A percentile compares a stretch with the other conserved stretches of the same genome.
Conservation (phyloP, 2,329 filamentous ascomycete genomes). For the Fusarium odoratissimum region DNA sequence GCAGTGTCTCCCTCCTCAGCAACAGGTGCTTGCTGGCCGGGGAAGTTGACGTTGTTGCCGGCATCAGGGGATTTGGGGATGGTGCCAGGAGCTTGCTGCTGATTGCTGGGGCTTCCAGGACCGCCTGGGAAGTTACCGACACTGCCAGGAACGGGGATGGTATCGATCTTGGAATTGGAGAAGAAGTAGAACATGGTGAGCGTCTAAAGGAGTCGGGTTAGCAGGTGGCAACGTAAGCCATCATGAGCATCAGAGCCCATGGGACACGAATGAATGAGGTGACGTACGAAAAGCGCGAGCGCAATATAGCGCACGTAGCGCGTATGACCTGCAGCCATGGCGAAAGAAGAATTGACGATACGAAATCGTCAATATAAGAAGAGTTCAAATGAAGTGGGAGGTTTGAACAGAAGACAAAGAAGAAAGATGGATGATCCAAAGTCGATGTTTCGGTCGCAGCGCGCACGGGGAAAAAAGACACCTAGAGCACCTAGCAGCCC, state of each 20-base stretch:
- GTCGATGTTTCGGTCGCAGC: conserved; percentile 18
- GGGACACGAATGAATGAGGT: background rate
- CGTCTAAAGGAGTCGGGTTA: conserved; percentile 28
- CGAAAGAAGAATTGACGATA: conserved; percentile 45
- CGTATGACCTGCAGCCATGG: conserved; percentile 75
- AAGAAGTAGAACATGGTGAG: conserved; percentile 80
- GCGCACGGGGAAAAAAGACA: conserved; percentile 36
- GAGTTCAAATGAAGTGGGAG: conserved; percentile 13
- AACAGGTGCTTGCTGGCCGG: conserved; percentile 31
- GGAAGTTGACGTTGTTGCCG: conserved; percentile 42
- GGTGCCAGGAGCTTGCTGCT: conserved; percentile 38
- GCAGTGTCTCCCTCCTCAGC: conserved; percentile 29
- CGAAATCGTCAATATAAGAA: conserved; percentile 21
- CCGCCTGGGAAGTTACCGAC: conserved; percentile 41
- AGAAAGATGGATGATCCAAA: conserved; percentile 38
- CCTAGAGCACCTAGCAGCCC: background rate
- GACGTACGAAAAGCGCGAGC: conserved; percentile 83
- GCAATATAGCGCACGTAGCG: conserved; percentile 83
- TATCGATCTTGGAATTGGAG: conserved; percentile 66
- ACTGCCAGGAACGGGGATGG: conserved; percentile 46
- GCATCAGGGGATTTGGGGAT: conserved; percentile 32
- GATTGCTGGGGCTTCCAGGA: conserved; percentile 34
- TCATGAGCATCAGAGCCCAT: background rate
- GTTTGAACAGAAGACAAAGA: conserved; percentile 24
- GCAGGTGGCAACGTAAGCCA: conserved; percentile 20